phyloP scores from a whole-genome alignment of 306 rosid genomes.

The Vigna mungo region DNA sequence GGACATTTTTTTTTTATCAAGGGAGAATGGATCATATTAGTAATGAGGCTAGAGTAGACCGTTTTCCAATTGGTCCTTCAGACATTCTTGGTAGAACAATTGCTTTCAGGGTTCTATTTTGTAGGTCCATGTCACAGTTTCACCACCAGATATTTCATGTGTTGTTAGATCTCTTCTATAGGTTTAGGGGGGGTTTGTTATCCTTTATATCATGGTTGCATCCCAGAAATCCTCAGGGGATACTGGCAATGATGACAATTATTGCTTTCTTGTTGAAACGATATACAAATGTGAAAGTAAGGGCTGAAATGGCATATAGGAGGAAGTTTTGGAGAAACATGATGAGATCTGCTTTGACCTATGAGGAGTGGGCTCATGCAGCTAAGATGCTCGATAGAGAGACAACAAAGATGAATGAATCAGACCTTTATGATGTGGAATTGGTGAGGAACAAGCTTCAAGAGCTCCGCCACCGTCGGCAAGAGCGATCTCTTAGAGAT shows the following conservation, averaged over 20 bases:
- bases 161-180: conserved; percentile 53
- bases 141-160: conserved; percentile 61
- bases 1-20: conserved; percentile 27
- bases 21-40: conserved; percentile 77
- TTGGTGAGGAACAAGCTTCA: conserved; percentile 85
- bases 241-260: conserved; percentile 85
- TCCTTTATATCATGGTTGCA: conserved; percentile 77
- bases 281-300: conserved; percentile 74
- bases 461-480: conserved; percentile 87
- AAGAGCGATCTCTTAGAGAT: conserved; percentile 81
- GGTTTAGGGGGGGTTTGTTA: conserved; percentile 56
- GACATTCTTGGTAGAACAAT: conserved; percentile 77
- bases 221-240: conserved; percentile 95
- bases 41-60: conserved; percentile 84
- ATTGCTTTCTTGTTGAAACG: conserved; percentile 86
- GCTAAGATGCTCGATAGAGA: conserved; percentile 97
- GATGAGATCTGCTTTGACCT: conserved; percentile 92
- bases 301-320: conserved; percentile 92
- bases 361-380: conserved; percentile 99
- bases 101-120: conserved; percentile 83
- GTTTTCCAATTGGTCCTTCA: conserved; percentile 91
- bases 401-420: conserved; percentile 87
- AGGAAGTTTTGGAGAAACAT: conserved; percentile 95
- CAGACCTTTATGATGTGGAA: conserved; percentile 81
- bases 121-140: conserved; percentile 78